Evolutionary conservation across 768 basidiomycete species (phyloP).

Genomic region (Mrakia hoshinonis): DNA sequence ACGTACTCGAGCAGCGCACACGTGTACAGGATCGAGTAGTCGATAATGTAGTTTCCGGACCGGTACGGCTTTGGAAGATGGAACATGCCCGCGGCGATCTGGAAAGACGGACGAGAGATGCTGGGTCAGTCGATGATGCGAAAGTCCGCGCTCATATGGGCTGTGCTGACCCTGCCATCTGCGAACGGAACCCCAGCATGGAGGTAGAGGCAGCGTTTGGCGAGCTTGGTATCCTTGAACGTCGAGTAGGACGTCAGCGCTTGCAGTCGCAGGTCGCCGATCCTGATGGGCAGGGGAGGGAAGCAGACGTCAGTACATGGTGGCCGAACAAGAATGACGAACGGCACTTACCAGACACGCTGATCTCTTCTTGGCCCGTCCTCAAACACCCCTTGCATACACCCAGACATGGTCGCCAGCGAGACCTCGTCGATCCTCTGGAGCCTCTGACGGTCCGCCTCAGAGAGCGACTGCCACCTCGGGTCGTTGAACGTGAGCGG

Average conservation of each 20-base stretch:
- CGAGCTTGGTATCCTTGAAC: slow-evolving; percentile 32
- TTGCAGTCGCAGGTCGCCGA: slow-evolving; percentile 34
- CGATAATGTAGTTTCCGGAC: slow-evolving; percentile 17
- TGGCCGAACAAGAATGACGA: not conserved
- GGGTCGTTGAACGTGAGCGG: slow-evolving; percentile 19
- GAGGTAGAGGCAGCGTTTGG: slow-evolving; percentile 35
- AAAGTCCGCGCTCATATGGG: too few relatives aligned
- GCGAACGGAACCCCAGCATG: slow-evolving; percentile 32
- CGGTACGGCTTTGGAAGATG: not conserved
- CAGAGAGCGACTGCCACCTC: slow-evolving; percentile 13
- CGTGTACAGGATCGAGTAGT: slow-evolving; percentile 33
- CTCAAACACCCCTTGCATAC: slow-evolving; percentile 36
- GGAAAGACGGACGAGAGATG: not conserved
- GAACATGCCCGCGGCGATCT: not conserved
- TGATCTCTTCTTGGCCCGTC: slow-evolving; percentile 35
- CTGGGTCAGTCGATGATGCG: slow-evolving; percentile 25
- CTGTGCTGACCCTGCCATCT: slow-evolving; percentile 31
- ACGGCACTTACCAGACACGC: slow-evolving; percentile 32
- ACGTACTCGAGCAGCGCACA: slow-evolving; percentile 33
- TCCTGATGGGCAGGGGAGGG: slow-evolving; percentile 23
- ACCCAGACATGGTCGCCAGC: slow-evolving; percentile 31
- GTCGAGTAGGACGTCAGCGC: slow-evolving; percentile 33
- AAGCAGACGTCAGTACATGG: not conserved
- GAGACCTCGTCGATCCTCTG: slow-evolving; percentile 31
- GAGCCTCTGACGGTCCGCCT: slow-evolving; percentile 27